A percentile compares a stretch with the other conserved stretches of the same genome.
Conservation (phyloP, 2,329 filamentous ascomycete species). For the Talaromyces piceae region DNA sequence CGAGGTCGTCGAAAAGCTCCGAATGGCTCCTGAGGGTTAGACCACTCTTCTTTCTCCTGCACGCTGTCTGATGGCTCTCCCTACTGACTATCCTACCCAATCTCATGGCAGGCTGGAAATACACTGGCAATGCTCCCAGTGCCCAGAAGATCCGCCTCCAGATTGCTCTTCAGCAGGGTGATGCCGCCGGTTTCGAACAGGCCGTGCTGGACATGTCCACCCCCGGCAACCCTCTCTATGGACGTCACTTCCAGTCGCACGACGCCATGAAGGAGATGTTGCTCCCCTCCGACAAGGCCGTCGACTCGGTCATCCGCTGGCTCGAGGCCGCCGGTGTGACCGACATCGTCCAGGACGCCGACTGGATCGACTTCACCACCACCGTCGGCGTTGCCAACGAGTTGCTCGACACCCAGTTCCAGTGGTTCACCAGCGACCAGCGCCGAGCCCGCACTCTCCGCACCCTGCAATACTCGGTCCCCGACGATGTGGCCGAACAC, state of each 20-base stretch:
- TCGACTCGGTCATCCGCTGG: slow-evolving; percentile 48
- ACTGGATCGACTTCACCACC: slow-evolving; percentile 53
- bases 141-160: slow-evolving; percentile 1
- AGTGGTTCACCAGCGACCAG: slow-evolving; percentile 44
- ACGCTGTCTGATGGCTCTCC: neutral
- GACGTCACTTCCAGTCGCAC: slow-evolving; percentile 50
- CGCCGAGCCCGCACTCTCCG: slow-evolving; percentile 43
- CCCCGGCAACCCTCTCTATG: slow-evolving; percentile 53
- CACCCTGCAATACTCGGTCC: slow-evolving; percentile 55
- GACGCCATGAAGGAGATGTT: slow-evolving; percentile 50
- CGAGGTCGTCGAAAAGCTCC: neutral
- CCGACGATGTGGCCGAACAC: slow-evolving; percentile 45
- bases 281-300: slow-evolving; percentile 44
- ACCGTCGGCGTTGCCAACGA: slow-evolving; percentile 40
- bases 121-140: neutral
- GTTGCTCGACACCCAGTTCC: slow-evolving; percentile 52
- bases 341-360: slow-evolving; percentile 43
- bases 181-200: slow-evolving; percentile 48
- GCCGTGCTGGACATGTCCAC: slow-evolving; percentile 55
- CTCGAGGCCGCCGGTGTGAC: slow-evolving; percentile 45
- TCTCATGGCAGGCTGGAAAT: slow-evolving; percentile 1
- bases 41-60: too few relatives aligned
- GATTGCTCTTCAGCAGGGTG: slow-evolving; percentile 39
- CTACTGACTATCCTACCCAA: neutral
- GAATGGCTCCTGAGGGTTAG: slow-evolving; percentile 1